Conservation (phyloP, 2,329 filamentous ascomycete genomes). For the Cercospora sp. region DNA sequence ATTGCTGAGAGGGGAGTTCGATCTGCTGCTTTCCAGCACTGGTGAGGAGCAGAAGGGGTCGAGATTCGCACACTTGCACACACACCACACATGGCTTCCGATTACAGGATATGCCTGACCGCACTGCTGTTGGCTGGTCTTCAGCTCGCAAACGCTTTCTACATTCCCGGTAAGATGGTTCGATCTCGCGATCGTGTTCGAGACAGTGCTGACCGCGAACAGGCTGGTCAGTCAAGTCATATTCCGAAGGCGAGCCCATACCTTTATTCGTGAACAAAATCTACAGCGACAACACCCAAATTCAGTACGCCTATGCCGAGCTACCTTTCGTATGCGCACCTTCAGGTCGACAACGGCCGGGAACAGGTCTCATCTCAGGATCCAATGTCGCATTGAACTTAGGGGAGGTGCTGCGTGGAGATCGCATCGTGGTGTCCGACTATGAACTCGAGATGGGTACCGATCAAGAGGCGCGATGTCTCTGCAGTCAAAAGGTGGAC, state of each 20-base stretch:
- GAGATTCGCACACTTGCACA: constrained; percentile 7
- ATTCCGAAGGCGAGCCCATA: constrained; percentile 72
- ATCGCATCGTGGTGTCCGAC: constrained; percentile 81
- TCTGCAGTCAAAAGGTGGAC: constrained; percentile 70
- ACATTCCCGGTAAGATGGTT: constrained; percentile 71
- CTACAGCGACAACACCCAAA: constrained; percentile 82
- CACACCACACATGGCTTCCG: constrained; percentile 39
- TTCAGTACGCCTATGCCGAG: constrained; percentile 90
- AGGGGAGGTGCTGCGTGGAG: constrained; percentile 82
- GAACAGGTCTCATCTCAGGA: constrained; percentile 70
- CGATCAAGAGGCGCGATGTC: constrained; percentile 69
- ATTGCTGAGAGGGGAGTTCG: constrained; percentile 3
- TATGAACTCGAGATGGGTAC: constrained; percentile 77
- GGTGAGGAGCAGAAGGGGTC: background rate
- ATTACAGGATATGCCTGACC: constrained; percentile 41
- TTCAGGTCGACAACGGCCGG: constrained; percentile 65
- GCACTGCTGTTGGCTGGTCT: constrained; percentile 50
- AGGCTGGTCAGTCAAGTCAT: constrained; percentile 84
- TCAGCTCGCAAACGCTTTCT: constrained; percentile 67
- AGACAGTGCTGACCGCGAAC: constrained; percentile 20
- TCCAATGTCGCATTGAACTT: constrained; percentile 79
- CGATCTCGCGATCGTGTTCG: background rate
- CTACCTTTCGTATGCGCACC: constrained; percentile 85
- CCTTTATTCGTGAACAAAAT: constrained; percentile 90
- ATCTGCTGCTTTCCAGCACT: background rate